Evolutionary conservation across 305 asterid species (phyloP), one percentile per base, ranked within the genome.

Genomic region (Fraxinus platypoda): DNA sequence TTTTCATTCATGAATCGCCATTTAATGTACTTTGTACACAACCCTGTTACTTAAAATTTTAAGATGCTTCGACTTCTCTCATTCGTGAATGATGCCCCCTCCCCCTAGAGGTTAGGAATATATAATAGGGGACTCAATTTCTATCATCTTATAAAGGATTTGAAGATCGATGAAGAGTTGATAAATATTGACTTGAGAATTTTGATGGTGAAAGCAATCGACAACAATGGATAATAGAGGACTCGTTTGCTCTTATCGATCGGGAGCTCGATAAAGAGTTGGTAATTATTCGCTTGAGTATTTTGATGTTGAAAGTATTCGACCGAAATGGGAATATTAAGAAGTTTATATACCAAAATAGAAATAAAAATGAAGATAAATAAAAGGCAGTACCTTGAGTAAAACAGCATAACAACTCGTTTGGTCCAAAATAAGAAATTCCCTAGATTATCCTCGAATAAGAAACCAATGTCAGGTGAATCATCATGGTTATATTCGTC

Each of bases 401-500:
- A 80, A 12, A 87, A 82, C 76, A 17, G 79, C 89, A 80, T 57
- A 87, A 78, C 86, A 84, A 84, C 88, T 87, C 85, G 88, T 74
- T 52, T 43, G 85, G 73, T 46, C 6, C 9, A 13, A 13, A n/a
- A 41, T 3, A 2, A 46, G 3, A 8, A 9, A 73, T 64, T 82
- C 28, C 84, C 83, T 2, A 34, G 49, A 73, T 59, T 82, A 74
- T 72, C 84, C 89, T 38, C 72, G 72, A 80, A 66, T 41, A 23
- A 9, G 57, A 15, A 43, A 4, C 34, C 7, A 25, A 17, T 4
- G 46, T 43, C 66, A 19, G n/a, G 9, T 1, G 1, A 3, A 31
- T 8, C 11, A 11, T 1, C 0, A 12, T 6, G 81, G 0, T 38
- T 38, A 74, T 4, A 49, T 68, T 81, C 77, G 87, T 84, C 84